Evolutionary conservation across 2,329 filamentous ascomycete species (phyloP).

Genomic region (Beauveria caledonica): DNA sequence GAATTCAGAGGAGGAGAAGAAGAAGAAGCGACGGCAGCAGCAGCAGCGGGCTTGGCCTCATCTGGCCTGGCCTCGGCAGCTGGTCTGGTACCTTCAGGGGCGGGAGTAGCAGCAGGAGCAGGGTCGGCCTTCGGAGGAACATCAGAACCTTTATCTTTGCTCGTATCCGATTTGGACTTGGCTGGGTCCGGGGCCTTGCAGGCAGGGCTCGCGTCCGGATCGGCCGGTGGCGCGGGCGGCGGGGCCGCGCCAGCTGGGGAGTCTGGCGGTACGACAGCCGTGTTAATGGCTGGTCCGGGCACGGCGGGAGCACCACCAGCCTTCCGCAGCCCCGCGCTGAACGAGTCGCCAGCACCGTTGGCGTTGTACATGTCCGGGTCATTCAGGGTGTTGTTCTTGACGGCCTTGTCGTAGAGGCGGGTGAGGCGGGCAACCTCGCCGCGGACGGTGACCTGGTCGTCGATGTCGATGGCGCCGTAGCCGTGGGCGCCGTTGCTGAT

Average conservation of each 20-base stretch:
- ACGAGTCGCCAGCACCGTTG: conserved; percentile 12
- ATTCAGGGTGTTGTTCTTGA: conserved; percentile 17
- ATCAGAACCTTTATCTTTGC: not conserved
- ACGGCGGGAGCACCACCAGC: not conserved
- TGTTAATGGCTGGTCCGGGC: not conserved
- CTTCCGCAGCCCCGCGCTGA: conserved; percentile 14
- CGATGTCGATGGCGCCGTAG: conserved; percentile 18
- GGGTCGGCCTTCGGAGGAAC: not conserved
- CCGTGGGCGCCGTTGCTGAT: conserved; percentile 15
- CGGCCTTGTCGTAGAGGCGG: conserved; percentile 17
- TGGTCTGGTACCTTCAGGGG: not conserved
- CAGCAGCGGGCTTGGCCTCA: not conserved
- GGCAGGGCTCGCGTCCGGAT: conserved; percentile 12
- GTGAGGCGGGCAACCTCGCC: conserved; percentile 17
- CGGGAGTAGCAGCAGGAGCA: not conserved
- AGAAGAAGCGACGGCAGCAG: not conserved
- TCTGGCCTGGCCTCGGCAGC: not conserved
- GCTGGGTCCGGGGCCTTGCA: conserved; percentile 12
- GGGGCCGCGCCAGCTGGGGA: not conserved
- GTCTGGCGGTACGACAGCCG: not conserved
- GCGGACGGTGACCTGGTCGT: conserved; percentile 18
- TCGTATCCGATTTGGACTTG: conserved; percentile 1
- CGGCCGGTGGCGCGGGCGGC: not conserved
- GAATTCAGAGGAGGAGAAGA: not conserved
- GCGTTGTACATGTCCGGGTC: conserved; percentile 17